Base-by-base conservation (phyloP, 1,139 yeast genomes). In the Yamadazyma oceani region DNA sequence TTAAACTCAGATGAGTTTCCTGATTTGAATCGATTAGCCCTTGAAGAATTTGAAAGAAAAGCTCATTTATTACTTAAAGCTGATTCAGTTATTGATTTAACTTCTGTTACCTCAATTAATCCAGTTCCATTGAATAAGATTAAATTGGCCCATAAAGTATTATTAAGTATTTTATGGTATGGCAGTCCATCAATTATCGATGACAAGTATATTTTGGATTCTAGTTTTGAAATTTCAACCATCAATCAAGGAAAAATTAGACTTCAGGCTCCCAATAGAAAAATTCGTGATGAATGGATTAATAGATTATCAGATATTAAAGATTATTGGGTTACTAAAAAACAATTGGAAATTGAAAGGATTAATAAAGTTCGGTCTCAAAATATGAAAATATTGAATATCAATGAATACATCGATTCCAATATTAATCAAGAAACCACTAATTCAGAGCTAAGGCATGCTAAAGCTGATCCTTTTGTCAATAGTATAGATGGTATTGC, bases 251-350 rank as follows among this genome's bases (percentile, higher is more conserved):
- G 75, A 0, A 46, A 46, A 1, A 49, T 83, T n/a, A 64, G 72
- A 36, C 59, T 87, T 6, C 78, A 81, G 42, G 89, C 94, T 0
- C 78, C 79, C 4, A 66, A 68, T 44, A 44, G 62, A 14, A 38
- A 37, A 0, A 55, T 76, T 0, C 67, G 95, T 34, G 76, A 81
- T 48, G 74, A 73, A 41, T 90, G 97, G 97, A 67, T 85, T 1
- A 17, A 23, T 0, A 60, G 79, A 31, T 60, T 90, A 22, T 45
- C 40, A 0, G 62, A 61, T 3, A 55, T 85, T 22, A 55, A 59
- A 11, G 44, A 47, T 1, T 89, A 84, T 56, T 90, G 97, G 97
- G 64, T 56, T 9, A 49, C 53, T 7, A 66, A 79, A 37, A 58
- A 60, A 26, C 51, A 52, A 2, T 69, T 70, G n/a, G 82, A 79